Evolutionary conservation across 345 rosid species (phyloP).

Genomic region (Clarkia xantiana): DNA sequence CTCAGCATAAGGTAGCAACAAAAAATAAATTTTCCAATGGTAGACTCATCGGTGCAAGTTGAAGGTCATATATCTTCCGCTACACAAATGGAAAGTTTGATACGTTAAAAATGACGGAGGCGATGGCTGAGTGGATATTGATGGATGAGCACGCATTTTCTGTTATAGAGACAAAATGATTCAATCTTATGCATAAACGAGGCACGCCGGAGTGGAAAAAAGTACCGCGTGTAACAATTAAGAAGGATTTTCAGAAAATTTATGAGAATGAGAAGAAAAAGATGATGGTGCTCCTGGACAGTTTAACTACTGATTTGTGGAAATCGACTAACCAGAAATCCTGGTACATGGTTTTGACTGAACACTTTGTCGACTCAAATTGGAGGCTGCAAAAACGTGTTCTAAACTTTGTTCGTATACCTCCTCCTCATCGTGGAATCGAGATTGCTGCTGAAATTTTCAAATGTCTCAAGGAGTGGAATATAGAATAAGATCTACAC

Average conservation of each 20-base stretch:
- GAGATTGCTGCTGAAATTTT: not conserved
- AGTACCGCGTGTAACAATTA: not conserved
- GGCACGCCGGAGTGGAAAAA: not conserved
- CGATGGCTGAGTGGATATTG: not conserved
- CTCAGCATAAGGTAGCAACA: too few species aligned
- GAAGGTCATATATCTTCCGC: too few species aligned
- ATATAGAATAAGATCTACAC: not conserved
- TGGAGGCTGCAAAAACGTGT: not conserved
- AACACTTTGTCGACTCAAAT: not conserved
- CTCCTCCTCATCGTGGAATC: constrained; percentile 4
- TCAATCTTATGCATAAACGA: not conserved
- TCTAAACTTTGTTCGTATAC: constrained; percentile 3
- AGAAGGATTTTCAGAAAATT: not conserved
- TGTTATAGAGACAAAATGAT: not conserved
- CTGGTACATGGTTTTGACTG: not conserved
- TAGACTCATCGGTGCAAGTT: too few species aligned
- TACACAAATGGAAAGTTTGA: not conserved
- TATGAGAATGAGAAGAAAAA: not conserved
- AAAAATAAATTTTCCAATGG: too few species aligned
- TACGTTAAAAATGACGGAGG: constrained; percentile 1
- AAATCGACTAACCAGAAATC: constrained; percentile 4
- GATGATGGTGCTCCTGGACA: not conserved
- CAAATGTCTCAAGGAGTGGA: constrained; percentile 7
- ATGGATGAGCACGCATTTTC: constrained; percentile 1
- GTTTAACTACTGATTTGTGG: not conserved